Evolutionary conservation across 768 basidiomycete species (phyloP), one percentile per base, ranked within the genome.

Genomic region (Boletellus ananas): DNA sequence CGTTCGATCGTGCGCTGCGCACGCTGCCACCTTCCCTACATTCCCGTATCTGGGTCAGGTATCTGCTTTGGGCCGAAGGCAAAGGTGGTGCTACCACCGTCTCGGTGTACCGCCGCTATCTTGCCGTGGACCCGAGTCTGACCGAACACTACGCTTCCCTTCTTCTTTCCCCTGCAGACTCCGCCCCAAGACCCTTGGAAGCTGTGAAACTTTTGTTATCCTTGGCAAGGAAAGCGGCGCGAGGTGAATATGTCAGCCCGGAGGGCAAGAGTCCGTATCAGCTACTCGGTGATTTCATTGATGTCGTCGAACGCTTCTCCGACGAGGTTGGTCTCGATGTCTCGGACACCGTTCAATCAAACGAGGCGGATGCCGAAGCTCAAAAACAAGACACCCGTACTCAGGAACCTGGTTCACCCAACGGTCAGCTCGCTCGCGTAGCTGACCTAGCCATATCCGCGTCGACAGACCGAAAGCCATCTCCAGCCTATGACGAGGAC

Each of bases 221-320:
- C 3, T 70, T 98, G 50, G 90, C 92, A 25, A 79, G 93, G 46
- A 87, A 87, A 62, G 91, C 95, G 3, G 77, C 86, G 0, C 76
- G 80, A 35, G 94, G 93, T 21, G 81, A 85, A 52, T 97, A 96
- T 62, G 74, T 73, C 13, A 92, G 90, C 51, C 84, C 90, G 0
- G 94, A 97, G 65, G 90, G 89, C 43, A 97, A 97, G 71, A 94
- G 93, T 52, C 87, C 95, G 1, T 97, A 96, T 62, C 94, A 97
- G 61, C 77, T 98, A 4, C 81, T 99, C 18, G 84, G 84, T 46
- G 91, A 96, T 55, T 98, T 89, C 78, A 79, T 98, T 38, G 90
- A 95, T 33, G 81, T 96, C 4, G 89, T 90, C 33, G 95, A 97
- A 67, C 79, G 83, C 52, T 87, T 85, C 60, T 80, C 94, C 1